Base-by-base conservation (phyloP, 805 yeast genomes). In the Kazachstania taianensis region DNA sequence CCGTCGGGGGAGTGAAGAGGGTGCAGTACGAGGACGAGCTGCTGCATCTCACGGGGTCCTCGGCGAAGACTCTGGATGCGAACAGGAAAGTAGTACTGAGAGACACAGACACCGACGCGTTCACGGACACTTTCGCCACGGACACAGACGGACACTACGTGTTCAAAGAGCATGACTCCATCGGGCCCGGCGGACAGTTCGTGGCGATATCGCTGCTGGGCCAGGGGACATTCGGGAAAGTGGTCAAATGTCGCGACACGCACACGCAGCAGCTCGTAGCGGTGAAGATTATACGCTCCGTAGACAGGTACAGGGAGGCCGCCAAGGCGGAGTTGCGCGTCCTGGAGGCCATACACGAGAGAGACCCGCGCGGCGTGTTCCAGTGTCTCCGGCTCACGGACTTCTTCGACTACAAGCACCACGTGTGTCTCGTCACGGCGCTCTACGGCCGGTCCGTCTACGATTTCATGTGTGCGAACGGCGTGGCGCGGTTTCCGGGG, bases 161-260 rank as follows among this genome's bases (percentile, higher is more conserved):
- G 33, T 75, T 78, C 10, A 69, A 67, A 33, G 58, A 67, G 7
- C 74, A 76, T 40, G 75, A 77, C 20, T 49, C 57, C 2, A 79
- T 81, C 55, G 84, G 94, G n/a, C 38, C 44, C 12, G 76, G 81
- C 50, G 66, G 63, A 35, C 61, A 94, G 31, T 87, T 81, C 56
- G 61, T 69, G 14, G 79, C 87, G 9, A 59, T 72, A 23, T 69
- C 74, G 39, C 62, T 85, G 23, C 63, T 92, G 38, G 99, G 99
- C 1, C 89, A 87, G 42, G 99, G 99, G 2, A 87, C 98, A 1
- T 92, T 92, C 67, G 98, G 98, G 7, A 97, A 92, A 62, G 99
- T 92, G 32, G 94, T 87, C 28, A 92, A 89, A 61, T 89, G 96
- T 61, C 69, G 68, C 45, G 97, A 92, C 53, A 64, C 39, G 6